Base-by-base conservation (phyloP, 768 basidiomycete genomes). In the Boletus tylopilopsis region DNA sequence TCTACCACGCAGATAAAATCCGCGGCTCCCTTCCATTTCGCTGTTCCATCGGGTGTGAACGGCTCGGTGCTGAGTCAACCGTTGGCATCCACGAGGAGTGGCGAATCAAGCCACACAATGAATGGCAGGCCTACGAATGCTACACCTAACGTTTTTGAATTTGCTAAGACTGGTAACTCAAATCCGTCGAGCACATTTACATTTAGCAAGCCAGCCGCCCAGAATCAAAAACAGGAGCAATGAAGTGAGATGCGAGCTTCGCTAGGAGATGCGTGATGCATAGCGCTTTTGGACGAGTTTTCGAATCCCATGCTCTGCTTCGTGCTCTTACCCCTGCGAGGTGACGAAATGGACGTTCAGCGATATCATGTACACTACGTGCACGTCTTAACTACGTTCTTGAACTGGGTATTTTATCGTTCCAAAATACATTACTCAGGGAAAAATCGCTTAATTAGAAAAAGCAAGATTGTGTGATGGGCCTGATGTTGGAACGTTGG, bases 161-260 rank as follows among this genome's bases (percentile, higher is more conserved):
- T 73, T 49, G 12, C 13, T 51, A 66, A 67, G 38, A 35, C 57
- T 18, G 53, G 48, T n/a, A 25, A 29, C 22, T 27, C 63, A 23
- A 34, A 44, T 23, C 45, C 60, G 23, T 37, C 55, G 9, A 36
- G 27, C 47, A 24, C 62, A 9, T 58, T 65, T 18, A 34, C 54
- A 18, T 67, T 68, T 48, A 56, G 61, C 18, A 68, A 68, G 32
- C 45, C 68, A 29, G 38, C 54, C 25, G 40, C 61, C 23, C 67
- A 68, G 38, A 68, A 60, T 24, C 65, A 67, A 53, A 66, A 67
- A 50, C 64, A 65, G 55, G 66, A 70, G 49, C 68, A 72, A 22
- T 66, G 47, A 64, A 41, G 29, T 18, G 24, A 21, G 34, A 10
- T 24, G 33, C 21, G 15, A 18, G 19, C 38, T 7, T 36, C 22